Percentiles rank a stretch among this genome's conserved stretches.
Evolutionary conservation across 192 early-diverging fungal genomes (phyloP).

Genomic region (Linnemannia elongata): DNA sequence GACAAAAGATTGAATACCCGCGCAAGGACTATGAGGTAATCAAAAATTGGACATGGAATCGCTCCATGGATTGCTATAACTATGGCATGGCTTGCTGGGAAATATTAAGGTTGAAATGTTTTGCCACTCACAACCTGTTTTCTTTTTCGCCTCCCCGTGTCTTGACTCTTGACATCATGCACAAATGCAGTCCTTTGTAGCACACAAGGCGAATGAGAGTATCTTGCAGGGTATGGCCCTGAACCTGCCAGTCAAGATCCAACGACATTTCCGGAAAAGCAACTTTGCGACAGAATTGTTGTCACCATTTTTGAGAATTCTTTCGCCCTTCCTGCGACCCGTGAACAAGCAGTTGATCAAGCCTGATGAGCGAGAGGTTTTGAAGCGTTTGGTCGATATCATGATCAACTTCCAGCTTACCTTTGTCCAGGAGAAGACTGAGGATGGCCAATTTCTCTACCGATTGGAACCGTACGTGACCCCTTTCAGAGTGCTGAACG

Average conservation of each 20-base stretch:
- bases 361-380: constrained; percentile 67
- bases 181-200: constrained; percentile 51
- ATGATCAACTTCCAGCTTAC: constrained; percentile 80
- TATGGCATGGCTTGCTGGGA: not conserved
- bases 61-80: not conserved
- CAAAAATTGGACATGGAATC: not conserved
- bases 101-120: not conserved
- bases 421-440: constrained; percentile 76
- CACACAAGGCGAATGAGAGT: constrained; percentile 68
- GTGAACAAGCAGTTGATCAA: constrained; percentile 71
- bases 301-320: constrained; percentile 77
- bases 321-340: constrained; percentile 81
- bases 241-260: constrained; percentile 62
- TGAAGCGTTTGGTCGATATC: constrained; percentile 72
- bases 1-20: constrained; percentile 80
- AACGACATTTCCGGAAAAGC: constrained; percentile 64
- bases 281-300: constrained; percentile 69
- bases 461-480: constrained; percentile 84
- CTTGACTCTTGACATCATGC: not conserved
- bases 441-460: constrained; percentile 71
- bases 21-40: constrained; percentile 80
- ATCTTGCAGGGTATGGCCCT: constrained; percentile 63
- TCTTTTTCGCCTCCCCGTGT: not conserved
- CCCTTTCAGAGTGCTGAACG: not conserved
- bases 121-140: not conserved